Percentiles rank a stretch among this genome's conserved stretches.
Evolutionary conservation across 139 green algal genomes (phyloP).

Genomic region (Asterochloris erici): DNA sequence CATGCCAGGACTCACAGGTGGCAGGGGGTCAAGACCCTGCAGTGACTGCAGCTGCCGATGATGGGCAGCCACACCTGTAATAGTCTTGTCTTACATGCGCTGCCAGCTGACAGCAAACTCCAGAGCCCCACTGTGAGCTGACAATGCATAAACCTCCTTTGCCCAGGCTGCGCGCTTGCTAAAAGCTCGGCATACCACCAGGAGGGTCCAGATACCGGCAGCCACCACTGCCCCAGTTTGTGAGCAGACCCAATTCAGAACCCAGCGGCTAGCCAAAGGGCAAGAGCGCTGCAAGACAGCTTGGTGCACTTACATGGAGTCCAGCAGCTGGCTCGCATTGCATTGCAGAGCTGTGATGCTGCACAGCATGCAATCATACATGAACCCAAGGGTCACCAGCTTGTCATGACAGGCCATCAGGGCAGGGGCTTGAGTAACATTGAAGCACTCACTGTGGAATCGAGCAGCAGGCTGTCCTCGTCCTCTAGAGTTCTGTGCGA

Average conservation of each 20-base stretch:
- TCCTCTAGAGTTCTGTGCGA: conserved; percentile 20
- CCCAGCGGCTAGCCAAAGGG: no score
- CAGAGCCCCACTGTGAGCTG: no score
- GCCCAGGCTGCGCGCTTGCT: no score
- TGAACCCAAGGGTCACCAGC: no score
- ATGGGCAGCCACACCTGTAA: background rate
- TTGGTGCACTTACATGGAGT: background rate
- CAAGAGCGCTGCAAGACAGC: background rate
- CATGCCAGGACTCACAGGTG: background rate
- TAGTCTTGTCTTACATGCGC: background rate
- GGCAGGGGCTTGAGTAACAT: background rate
- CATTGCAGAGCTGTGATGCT: background rate
- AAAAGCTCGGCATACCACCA: no score
- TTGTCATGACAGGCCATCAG: background rate
- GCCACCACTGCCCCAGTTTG: no score
- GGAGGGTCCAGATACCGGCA: no score
- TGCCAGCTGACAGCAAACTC: background rate
- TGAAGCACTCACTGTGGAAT: conserved; percentile 12
- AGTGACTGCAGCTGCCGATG: background rate
- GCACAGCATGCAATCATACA: background rate
- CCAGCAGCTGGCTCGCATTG: background rate
- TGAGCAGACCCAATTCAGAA: no score
- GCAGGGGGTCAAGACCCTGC: background rate
- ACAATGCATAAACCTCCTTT: no score
- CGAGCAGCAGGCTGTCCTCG: conserved; percentile 33